These are phyloP conservation scores for Zangia roseola DNA, from an alignment of 768 basidiomycete genomes.

Conservation along the genomic window DNA sequence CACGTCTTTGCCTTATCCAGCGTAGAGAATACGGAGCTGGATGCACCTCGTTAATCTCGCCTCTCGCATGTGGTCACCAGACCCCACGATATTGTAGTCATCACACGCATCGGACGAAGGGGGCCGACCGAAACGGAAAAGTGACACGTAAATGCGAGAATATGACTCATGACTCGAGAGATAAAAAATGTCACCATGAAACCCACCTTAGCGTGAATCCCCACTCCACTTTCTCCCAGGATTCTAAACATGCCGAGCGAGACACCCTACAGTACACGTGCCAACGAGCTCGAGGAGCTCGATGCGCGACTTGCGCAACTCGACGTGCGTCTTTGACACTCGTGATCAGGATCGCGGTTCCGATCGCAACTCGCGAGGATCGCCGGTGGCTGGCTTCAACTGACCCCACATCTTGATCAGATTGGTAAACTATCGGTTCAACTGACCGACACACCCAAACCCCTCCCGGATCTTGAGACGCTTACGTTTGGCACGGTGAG, in stretches of 20 bases:
- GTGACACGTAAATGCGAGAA: neutral
- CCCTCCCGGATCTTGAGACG: conserved; percentile 45
- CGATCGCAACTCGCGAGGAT: neutral
- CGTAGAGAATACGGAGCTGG: too few relatives aligned
- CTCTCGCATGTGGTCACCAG: too few relatives aligned
- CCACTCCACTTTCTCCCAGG: neutral
- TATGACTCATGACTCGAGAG: neutral
- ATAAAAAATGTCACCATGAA: neutral
- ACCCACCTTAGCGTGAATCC: neutral
- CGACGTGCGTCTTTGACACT: conserved; percentile 15
- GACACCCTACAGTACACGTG: neutral
- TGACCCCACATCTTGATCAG: conserved; percentile 31
- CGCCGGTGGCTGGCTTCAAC: neutral
- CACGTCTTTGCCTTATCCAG: too few relatives aligned
- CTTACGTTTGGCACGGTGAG: conserved; percentile 59
- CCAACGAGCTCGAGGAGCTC: neutral
- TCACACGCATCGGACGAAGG: too few relatives aligned
- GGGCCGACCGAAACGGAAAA: neutral
- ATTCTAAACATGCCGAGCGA: conserved; percentile 4
- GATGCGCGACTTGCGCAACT: conserved; percentile 6
- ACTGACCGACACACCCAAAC: conserved; percentile 47
- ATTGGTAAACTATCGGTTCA: conserved; percentile 53
- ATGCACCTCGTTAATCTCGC: too few relatives aligned
- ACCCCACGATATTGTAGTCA: too few relatives aligned
- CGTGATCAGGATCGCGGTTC: neutral